Evolutionary conservation across 805 yeast genomes (phyloP).

Genomic region (fission yeast (Schizosaccharomyces pombe)): DNA sequence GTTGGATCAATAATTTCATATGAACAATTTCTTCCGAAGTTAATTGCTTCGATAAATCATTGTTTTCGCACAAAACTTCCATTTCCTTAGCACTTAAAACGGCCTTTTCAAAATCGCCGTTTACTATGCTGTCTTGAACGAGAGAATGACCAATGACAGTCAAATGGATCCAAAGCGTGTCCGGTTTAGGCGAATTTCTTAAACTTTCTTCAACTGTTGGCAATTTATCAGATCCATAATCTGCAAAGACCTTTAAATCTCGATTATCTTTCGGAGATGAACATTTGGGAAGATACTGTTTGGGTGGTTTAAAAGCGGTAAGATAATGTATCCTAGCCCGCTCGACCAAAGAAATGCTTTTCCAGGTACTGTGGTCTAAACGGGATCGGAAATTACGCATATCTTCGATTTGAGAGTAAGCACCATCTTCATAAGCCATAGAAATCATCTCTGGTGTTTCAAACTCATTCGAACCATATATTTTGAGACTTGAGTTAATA

Average conservation of each 20-base stretch:
- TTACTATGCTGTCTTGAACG: not conserved
- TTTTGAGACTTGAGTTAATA: slow-evolving; percentile 20
- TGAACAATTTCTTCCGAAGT: not conserved
- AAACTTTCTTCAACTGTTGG: not conserved
- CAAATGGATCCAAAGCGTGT: not conserved
- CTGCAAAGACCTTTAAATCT: not conserved
- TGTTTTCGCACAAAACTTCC: not conserved
- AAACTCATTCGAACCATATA: slow-evolving; percentile 25
- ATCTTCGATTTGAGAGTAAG: slow-evolving; percentile 44
- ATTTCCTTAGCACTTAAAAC: not conserved
- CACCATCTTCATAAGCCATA: slow-evolving; percentile 32
- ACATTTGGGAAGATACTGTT: not conserved
- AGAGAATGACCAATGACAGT: not conserved
- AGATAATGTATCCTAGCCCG: not conserved
- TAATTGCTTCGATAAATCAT: not conserved
- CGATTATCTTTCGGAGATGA: slow-evolving; percentile 1
- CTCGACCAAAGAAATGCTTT: not conserved
- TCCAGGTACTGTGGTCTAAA: slow-evolving; percentile 24
- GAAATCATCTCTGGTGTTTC: slow-evolving; percentile 28
- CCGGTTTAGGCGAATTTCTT: not conserved
- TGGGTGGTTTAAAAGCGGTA: not conserved
- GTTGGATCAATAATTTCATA: not conserved
- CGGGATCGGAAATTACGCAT: slow-evolving; percentile 37
- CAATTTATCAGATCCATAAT: not conserved
- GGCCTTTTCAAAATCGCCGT: not conserved